Evolutionary conservation across 2,329 filamentous ascomycete species (phyloP), one percentile per base, ranked within the genome.

Genomic region (Alternaria triticina): DNA sequence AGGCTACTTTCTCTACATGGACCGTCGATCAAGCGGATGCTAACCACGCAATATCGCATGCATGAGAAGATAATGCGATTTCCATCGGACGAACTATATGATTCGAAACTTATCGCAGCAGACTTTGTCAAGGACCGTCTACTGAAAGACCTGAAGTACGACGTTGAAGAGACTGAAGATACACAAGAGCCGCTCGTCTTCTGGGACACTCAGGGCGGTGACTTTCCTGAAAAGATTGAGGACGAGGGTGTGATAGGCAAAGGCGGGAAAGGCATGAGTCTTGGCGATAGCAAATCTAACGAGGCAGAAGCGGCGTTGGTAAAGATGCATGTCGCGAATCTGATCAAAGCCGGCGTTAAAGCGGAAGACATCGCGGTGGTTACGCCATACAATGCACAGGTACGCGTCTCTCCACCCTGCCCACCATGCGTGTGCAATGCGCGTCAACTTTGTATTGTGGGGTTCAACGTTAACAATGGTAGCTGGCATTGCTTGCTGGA

Each of bases 1-100:
- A 88, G 96, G 27, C 85, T 99, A 45, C 85, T 99, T 47, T 85
- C 86, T 6, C 83, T 97, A 15, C 92, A 99, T 76, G 96, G 96
- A 1, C 82, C 89, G 1, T 84, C 84, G 5, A 94, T 99, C 82
- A 98, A 98, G 83, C 86, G 92, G 55, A 97, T 98, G 92, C 87
- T 99, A 23, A 98, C 93, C 5, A 97, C 91, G 5, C 96, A 99
- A 82, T 99, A 99, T 79, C 93, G 96, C 40, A 99, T 99, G 96
- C 94, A 99, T 77, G 91, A 97, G 75, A 89, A 86, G 57, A 98
- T 99, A 73, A 98, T 98, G 94, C 87, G 89, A 7, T 99, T 97
- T 74, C 95, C 96, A 0, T 97, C 95, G 0, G 87, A 92, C 65
- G 90, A 95, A 76, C 85, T 98, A 11, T 99, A 99, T 81, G 92